Evolutionary conservation across 768 basidiomycete species (phyloP).

Genomic region (Gloeopeniophorella convolvens): DNA sequence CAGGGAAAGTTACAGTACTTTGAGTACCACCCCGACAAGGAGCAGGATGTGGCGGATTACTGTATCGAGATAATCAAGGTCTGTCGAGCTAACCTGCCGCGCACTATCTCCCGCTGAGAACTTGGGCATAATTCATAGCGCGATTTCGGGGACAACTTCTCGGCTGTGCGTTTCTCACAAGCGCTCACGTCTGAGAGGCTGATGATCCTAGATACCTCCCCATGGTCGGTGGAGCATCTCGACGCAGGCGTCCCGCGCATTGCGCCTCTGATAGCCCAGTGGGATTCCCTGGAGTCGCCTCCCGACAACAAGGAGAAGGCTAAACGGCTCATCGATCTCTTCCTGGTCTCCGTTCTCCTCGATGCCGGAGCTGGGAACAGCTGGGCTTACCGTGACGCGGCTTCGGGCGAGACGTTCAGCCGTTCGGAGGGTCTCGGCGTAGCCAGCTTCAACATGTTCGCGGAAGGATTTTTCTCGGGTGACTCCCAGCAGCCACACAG

Average conservation of each 20-base stretch:
- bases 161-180: constrained; percentile 39
- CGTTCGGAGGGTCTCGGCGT: constrained; percentile 84
- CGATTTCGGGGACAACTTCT: constrained; percentile 70
- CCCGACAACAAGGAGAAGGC: constrained; percentile 53
- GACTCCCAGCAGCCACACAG: constrained; percentile 50
- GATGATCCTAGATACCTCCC: constrained; percentile 58
- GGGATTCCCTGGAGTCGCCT: constrained; percentile 39
- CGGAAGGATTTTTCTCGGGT: constrained; percentile 74
- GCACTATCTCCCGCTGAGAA: not conserved
- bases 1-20: constrained; percentile 78
- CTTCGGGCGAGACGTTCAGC: constrained; percentile 44
- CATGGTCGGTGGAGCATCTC: constrained; percentile 88
- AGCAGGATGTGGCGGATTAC: constrained; percentile 61
- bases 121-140: constrained; percentile 41
- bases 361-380: constrained; percentile 87
- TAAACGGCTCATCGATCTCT: constrained; percentile 80
- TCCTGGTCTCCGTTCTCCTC: constrained; percentile 84
- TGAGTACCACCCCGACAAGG: constrained; percentile 73
- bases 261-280: constrained; percentile 48
- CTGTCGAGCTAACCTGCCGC: constrained; percentile 16
- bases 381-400: constrained; percentile 71
- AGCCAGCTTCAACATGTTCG: constrained; percentile 88
- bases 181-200: not conserved
- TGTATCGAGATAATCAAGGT: constrained; percentile 78
- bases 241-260: constrained; percentile 65